Evolutionary conservation across 1,284 basidiomycete genomes (phyloP).

Genomic region (Clitocybe nebularis): DNA sequence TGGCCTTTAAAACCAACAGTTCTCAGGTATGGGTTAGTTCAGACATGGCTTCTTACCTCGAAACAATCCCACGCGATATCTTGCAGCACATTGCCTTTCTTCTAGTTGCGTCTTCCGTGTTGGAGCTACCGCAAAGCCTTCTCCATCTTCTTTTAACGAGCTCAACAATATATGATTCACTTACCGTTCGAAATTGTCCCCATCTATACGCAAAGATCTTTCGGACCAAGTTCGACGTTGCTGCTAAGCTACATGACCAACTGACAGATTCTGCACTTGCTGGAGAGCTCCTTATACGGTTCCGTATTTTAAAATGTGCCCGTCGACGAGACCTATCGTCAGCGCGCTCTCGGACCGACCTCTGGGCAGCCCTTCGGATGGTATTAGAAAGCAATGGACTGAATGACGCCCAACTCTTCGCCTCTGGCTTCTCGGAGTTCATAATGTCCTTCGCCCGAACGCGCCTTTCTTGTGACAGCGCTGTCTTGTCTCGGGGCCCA

Average conservation of each 20-base stretch:
- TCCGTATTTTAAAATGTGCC: conserved; percentile 40
- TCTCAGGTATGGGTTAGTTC: conserved; percentile 10
- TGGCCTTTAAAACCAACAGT: conserved; percentile 16
- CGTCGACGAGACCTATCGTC: conserved; percentile 30
- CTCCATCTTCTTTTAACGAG: conserved; percentile 40
- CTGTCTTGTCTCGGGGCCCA: conserved; percentile 5
- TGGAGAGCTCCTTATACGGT: conserved; percentile 40
- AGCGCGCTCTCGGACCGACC: conserved; percentile 32
- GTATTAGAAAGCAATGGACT: conserved; percentile 42
- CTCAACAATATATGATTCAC: conserved; percentile 38
- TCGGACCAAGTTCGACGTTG: conserved; percentile 48
- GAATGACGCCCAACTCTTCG: conserved; percentile 39
- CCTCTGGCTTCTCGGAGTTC: conserved; percentile 17
- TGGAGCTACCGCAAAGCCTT: conserved; percentile 35
- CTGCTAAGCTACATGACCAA: conserved; percentile 29
- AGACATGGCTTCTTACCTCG: conserved; percentile 40
- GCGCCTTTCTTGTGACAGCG: conserved; percentile 8
- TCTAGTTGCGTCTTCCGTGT: conserved; percentile 30
- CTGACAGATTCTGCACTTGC: conserved; percentile 44
- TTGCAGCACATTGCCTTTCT: conserved; percentile 49
- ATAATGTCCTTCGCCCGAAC: conserved; percentile 14
- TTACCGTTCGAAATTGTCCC: conserved; percentile 43
- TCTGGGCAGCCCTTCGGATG: conserved; percentile 51
- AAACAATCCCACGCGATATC: conserved; percentile 45
- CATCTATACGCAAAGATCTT: conserved; percentile 64